Percentiles rank a stretch among this genome's conserved stretches.
Conservation (phyloP, 2,329 filamentous ascomycete species). For the Aspergillus sp. region DNA sequence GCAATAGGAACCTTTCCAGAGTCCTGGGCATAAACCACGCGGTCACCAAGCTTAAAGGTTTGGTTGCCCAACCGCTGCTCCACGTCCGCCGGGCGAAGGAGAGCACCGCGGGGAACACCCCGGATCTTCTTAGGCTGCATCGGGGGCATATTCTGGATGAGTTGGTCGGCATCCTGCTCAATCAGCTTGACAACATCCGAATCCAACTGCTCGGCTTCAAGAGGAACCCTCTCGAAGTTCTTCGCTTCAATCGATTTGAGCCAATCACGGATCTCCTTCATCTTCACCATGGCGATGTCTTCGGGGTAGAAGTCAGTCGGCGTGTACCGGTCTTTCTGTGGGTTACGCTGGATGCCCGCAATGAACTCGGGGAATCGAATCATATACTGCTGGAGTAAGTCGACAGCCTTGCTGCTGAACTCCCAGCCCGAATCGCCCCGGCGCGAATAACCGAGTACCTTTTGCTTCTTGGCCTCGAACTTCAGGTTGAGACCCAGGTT, state of each 20-base stretch:
- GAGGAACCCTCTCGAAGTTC: constrained; percentile 90
- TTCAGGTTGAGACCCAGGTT: constrained; percentile 96
- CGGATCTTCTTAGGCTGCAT: constrained; percentile 68
- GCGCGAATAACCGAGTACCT: constrained; percentile 92
- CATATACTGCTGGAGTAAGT: constrained; percentile 85
- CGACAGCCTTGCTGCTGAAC: constrained; percentile 81
- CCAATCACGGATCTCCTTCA: constrained; percentile 94
- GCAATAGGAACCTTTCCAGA: constrained; percentile 94
- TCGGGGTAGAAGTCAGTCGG: constrained; percentile 84
- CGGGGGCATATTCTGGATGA: constrained; percentile 52
- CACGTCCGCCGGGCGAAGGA: constrained; percentile 93
- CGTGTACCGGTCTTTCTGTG: constrained; percentile 77
- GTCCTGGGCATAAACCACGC: constrained; percentile 87
- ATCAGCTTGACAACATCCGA: constrained; percentile 82
- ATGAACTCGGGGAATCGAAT: constrained; percentile 93
- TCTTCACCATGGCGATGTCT: constrained; percentile 69
- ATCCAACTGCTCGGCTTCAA: constrained; percentile 95
- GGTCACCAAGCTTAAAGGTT: constrained; percentile 78
- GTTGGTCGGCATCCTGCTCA: constrained; percentile 70
- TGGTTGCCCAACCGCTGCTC: constrained; percentile 88
- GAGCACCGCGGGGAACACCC: constrained; percentile 78
- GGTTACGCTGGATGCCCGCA: constrained; percentile 79
- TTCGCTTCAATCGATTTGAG: constrained; percentile 88
- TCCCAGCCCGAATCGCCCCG: constrained; percentile 89
- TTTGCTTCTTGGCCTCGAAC: constrained; percentile 92